These are phyloP conservation scores for Fusarium citri DNA, from an alignment of 2,329 filamentous ascomycete species.

Conservation along the genomic window DNA sequence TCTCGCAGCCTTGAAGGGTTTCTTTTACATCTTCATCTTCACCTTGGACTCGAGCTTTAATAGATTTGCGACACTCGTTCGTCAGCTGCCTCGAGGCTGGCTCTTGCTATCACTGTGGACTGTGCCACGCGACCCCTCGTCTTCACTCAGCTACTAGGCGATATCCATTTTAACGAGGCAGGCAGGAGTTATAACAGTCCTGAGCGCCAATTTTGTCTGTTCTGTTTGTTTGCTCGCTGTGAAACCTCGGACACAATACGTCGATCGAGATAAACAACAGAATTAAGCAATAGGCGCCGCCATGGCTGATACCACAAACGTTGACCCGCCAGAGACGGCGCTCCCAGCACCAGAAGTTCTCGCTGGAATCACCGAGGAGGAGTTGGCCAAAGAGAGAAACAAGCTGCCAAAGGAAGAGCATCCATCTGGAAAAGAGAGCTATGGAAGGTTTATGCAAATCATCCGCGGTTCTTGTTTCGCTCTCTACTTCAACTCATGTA, in stretches of 20 bases:
- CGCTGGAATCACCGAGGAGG: conserved; percentile 40
- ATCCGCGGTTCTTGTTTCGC: conserved; percentile 64
- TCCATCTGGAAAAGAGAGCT: conserved; percentile 66
- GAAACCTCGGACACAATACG: not conserved
- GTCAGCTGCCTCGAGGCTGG: conserved; percentile 28
- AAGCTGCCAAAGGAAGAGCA: conserved; percentile 50
- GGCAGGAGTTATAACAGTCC: conserved; percentile 31
- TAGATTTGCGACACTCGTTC: conserved; percentile 8
- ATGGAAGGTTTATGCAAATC: conserved; percentile 62
- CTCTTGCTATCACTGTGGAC: conserved; percentile 1
- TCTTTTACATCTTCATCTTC: conserved; percentile 14
- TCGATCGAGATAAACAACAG: conserved; percentile 9
- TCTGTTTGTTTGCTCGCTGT: not conserved
- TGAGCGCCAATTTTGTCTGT: conserved; percentile 4
- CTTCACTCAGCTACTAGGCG: conserved; percentile 15
- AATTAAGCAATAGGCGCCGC: conserved; percentile 4
- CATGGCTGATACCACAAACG: conserved; percentile 46
- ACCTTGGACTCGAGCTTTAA: conserved; percentile 5
- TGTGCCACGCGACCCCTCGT: conserved; percentile 41
- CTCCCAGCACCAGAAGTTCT: conserved; percentile 49
- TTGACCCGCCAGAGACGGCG: conserved; percentile 40
- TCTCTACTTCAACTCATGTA: conserved; percentile 64
- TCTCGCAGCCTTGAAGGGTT: conserved; percentile 29
- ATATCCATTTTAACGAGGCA: conserved; percentile 6
- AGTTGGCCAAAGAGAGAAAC: conserved; percentile 12